Conservation (phyloP, 257 asterid species). For the Solanum gracilifrons region DNA sequence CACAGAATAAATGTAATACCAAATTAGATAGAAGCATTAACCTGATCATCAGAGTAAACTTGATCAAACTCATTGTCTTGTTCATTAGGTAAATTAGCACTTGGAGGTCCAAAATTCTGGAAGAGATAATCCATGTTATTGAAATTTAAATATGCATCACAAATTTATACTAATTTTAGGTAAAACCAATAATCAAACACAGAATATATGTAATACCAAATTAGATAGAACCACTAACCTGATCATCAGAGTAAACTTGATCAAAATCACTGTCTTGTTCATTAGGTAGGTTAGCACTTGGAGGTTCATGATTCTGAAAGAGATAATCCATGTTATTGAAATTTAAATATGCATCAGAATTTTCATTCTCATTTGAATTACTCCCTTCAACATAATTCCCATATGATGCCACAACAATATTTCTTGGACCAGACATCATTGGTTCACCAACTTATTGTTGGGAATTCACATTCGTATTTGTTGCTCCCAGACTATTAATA, state of each 20-base stretch:
- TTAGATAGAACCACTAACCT: background rate
- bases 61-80: background rate
- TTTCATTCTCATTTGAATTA: background rate
- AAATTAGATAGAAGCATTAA: background rate
- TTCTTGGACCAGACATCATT: background rate
- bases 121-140: background rate
- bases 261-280: background rate
- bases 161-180: background rate
- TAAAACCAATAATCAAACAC: background rate
- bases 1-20: background rate
- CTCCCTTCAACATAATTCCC: background rate
- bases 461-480: no score
- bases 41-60: background rate
- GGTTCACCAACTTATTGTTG: background rate
- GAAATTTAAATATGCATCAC: background rate
- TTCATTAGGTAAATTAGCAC: background rate
- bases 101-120: background rate
- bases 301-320: background rate
- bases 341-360: background rate
- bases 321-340: background rate
- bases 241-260: background rate
- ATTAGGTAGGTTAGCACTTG: background rate
- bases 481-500: no score
- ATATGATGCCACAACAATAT: background rate
- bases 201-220: background rate